These are phyloP conservation scores for Asterophora parasitica DNA, from an alignment of 768 basidiomycete species.

Conservation along the genomic window DNA sequence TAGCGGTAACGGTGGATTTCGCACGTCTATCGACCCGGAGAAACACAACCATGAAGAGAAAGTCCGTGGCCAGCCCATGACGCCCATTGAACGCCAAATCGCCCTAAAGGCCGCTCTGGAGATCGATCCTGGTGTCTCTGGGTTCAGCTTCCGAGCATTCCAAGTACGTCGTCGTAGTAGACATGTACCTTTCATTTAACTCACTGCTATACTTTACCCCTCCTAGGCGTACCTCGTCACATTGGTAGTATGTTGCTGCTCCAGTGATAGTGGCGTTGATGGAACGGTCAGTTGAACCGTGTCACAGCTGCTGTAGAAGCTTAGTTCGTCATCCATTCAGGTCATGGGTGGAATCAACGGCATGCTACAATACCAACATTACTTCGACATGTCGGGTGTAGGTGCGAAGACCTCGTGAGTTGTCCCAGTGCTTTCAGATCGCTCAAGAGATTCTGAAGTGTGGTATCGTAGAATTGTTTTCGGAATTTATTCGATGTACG, in stretches of 20 bases:
- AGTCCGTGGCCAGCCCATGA: conserved; percentile 17
- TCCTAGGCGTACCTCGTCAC: conserved; percentile 41
- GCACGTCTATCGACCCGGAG: conserved; percentile 24
- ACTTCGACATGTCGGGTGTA: conserved; percentile 40
- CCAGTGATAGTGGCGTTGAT: conserved; percentile 51
- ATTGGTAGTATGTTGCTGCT: conserved; percentile 44
- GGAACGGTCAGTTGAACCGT: conserved; percentile 35
- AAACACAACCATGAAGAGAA: conserved; percentile 13
- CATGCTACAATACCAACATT: conserved; percentile 43
- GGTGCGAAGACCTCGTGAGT: conserved; percentile 39
- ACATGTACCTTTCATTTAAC: not conserved
- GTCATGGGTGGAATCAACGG: conserved; percentile 52
- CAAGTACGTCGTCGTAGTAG: conserved; percentile 23
- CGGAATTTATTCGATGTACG: conserved; percentile 47
- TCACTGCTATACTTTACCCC: not conserved
- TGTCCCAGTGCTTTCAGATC: not conserved
- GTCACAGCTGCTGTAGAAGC: not conserved
- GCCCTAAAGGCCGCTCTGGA: conserved; percentile 35
- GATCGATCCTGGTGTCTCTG: conserved; percentile 37
- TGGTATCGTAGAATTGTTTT: conserved; percentile 38
- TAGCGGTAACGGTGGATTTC: conserved; percentile 7
- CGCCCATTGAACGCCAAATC: conserved; percentile 35
- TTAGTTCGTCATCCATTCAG: conserved; percentile 18
- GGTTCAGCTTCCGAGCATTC: conserved; percentile 31
- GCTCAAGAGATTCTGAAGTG: not conserved